Percentiles rank a stretch among this genome's conserved stretches.
These are phyloP conservation scores for Paxillus ammoniavirescens DNA, from an alignment of 768 basidiomycete species.

Conservation along the genomic window DNA sequence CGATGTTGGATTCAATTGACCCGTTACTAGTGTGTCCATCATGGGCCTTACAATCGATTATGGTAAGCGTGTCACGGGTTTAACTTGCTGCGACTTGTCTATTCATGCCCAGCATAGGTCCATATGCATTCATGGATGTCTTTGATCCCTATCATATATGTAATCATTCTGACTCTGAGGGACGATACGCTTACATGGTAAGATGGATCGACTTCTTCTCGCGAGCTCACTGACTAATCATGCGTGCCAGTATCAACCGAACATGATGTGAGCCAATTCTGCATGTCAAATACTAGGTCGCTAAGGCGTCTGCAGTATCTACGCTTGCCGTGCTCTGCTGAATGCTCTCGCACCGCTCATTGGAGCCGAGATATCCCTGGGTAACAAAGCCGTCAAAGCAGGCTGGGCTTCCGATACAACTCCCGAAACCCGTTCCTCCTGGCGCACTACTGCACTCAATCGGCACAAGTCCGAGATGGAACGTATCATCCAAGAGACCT, in stretches of 20 bases:
- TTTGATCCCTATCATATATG: constrained; percentile 85
- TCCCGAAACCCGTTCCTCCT: constrained; percentile 55
- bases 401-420: constrained; percentile 65
- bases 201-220: constrained; percentile 4
- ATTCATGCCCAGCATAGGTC: constrained; percentile 47
- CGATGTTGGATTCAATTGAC: constrained; percentile 5
- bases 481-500: constrained; percentile 54
- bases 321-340: constrained; percentile 77
- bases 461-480: constrained; percentile 60
- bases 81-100: background rate
- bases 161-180: constrained; percentile 81
- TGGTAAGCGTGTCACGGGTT: constrained; percentile 34
- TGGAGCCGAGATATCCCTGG: constrained; percentile 69
- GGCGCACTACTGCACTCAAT: constrained; percentile 57
- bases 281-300: background rate
- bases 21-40: constrained; percentile 58
- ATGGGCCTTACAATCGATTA: constrained; percentile 79
- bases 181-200: constrained; percentile 73
- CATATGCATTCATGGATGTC: constrained; percentile 94
- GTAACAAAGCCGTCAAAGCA: constrained; percentile 41
- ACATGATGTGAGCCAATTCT: constrained; percentile 61
- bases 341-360: constrained; percentile 80
- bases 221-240: constrained; percentile 1
- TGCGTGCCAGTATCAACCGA: constrained; percentile 59
- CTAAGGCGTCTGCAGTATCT: constrained; percentile 48